A percentile compares a stretch with the other conserved stretches of the same genome.
These are phyloP conservation scores for Lecanosticta acicola DNA, from an alignment of 2,329 filamentous ascomycete species.

Conservation along the genomic window DNA sequence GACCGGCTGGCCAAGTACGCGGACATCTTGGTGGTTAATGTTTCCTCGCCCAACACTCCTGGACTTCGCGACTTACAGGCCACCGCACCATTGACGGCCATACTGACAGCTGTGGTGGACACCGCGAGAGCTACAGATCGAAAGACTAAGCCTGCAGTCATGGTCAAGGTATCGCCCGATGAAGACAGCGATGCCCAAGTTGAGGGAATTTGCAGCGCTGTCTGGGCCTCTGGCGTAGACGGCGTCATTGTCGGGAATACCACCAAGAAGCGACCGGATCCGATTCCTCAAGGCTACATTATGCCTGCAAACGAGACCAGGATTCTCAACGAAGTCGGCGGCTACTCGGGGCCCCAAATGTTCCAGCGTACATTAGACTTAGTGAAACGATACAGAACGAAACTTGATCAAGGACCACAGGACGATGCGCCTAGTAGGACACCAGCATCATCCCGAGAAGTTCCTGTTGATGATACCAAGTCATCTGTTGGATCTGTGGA, in stretches of 20 bases:
- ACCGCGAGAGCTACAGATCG: constrained; percentile 66
- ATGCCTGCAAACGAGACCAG: constrained; percentile 62
- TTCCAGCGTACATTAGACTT: constrained; percentile 74
- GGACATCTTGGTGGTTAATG: constrained; percentile 95
- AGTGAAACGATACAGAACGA: constrained; percentile 67
- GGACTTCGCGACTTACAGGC: constrained; percentile 83
- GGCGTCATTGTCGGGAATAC: constrained; percentile 97
- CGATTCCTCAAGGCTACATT: constrained; percentile 61
- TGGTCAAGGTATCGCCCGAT: constrained; percentile 98
- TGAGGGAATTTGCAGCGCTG: constrained; percentile 78
- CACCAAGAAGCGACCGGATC: constrained; percentile 71
- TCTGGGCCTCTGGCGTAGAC: constrained; percentile 79
- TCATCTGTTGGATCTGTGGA: constrained; percentile 16
- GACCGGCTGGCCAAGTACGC: constrained; percentile 77
- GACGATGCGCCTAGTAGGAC: constrained; percentile 12
- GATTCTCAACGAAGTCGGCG: constrained; percentile 68
- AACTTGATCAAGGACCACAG: constrained; percentile 42
- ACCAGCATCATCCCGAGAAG: background rate
- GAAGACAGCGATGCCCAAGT: constrained; percentile 83
- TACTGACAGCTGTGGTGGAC: constrained; percentile 75
- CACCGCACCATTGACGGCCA: constrained; percentile 70
- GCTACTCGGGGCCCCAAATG: constrained; percentile 85
- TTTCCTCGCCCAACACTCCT: constrained; percentile 93
- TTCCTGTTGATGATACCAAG: constrained; percentile 3
- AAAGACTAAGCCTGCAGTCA: constrained; percentile 70